Evolutionary conservation across 2,329 filamentous ascomycete species (phyloP).

Genomic region (Aspergillus novofumigatus): DNA sequence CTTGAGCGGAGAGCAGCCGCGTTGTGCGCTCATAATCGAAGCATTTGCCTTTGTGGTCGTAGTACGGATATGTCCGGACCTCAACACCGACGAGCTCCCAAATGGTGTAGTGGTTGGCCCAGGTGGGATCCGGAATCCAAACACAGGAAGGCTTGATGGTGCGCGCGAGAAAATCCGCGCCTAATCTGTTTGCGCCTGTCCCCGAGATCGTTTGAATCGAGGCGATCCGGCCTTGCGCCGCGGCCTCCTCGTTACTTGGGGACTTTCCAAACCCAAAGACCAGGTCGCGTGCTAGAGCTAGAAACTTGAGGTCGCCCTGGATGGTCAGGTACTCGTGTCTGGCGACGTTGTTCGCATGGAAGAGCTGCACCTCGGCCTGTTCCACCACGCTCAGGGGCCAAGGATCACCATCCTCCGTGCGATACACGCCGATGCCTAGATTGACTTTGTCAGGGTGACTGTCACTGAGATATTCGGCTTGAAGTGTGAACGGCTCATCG

Average conservation of each 20-base stretch:
- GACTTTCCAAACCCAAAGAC: conserved; percentile 59
- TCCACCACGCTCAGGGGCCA: conserved; percentile 93
- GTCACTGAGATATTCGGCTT: conserved; percentile 63
- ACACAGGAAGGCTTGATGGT: conserved; percentile 43
- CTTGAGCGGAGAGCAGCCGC: conserved; percentile 51
- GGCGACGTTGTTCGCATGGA: conserved; percentile 71
- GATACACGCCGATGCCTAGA: conserved; percentile 86
- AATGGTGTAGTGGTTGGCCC: conserved; percentile 97
- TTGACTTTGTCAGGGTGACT: conserved; percentile 73
- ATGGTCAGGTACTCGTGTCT: conserved; percentile 98
- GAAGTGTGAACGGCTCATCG: conserved; percentile 24
- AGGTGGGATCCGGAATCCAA: conserved; percentile 90
- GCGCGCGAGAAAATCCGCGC: conserved; percentile 18
- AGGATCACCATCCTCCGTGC: conserved; percentile 85
- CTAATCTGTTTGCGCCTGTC: conserved; percentile 47
- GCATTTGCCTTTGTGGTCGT: conserved; percentile 10
- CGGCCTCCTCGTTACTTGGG: conserved; percentile 11
- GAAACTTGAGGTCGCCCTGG: conserved; percentile 75
- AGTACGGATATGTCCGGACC: conserved; percentile 47
- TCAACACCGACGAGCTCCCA: conserved; percentile 78
- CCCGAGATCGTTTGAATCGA: conserved; percentile 85
- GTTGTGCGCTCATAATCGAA: conserved; percentile 18
- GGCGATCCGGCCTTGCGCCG: conserved; percentile 34
- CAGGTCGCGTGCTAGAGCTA: conserved; percentile 77
- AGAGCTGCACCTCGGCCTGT: conserved; percentile 11